Conservation (phyloP, 176 grass and related monocot genomes). For the Aegilops longissima region DNA sequence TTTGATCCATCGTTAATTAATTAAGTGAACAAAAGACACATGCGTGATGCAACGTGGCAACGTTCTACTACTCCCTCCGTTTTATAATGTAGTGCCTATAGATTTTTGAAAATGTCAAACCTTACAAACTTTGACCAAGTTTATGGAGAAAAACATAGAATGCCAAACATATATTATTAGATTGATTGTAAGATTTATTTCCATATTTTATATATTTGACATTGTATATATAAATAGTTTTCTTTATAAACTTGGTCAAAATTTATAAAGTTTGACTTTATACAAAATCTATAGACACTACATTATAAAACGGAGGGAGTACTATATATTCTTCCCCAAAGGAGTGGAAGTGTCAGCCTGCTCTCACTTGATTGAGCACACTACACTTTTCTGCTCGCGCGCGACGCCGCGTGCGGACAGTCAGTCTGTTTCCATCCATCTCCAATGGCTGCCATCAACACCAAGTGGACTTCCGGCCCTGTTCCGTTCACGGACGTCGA, state of each 20-base stretch:
- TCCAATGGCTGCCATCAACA: not conserved
- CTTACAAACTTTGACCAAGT: no score
- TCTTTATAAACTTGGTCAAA: no score
- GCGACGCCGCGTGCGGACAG: not conserved
- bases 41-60: not conserved
- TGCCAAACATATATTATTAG: no score
- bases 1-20: not conserved
- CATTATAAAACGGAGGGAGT: no score
- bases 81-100: no score
- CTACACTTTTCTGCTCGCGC: not conserved
- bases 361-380: not conserved
- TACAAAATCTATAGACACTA: no score
- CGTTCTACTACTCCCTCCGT: not conserved
- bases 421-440: not conserved
- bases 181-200: no score
- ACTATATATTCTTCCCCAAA: not conserved
- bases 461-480: not conserved
- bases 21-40: not conserved
- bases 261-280: no score
- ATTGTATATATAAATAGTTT: no score
- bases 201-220: no score
- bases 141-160: no score
- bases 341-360: not conserved
- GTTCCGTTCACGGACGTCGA: slow-evolving; percentile 41
- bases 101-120: no score